Conservation (phyloP, 2,329 filamentous ascomycete genomes). For the Talaromyces amestolkiae region DNA sequence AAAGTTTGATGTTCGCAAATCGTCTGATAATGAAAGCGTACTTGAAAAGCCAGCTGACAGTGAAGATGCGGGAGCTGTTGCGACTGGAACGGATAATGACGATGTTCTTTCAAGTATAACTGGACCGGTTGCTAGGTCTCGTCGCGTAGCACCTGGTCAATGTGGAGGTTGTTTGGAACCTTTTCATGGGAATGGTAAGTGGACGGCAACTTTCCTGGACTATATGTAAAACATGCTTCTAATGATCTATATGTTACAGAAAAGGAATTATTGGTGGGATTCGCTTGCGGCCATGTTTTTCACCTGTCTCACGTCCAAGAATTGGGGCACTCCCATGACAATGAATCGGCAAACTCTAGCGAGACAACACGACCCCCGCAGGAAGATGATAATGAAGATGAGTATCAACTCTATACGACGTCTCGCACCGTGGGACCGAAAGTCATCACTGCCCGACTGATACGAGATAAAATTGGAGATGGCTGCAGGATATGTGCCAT, state of each 20-base stretch:
- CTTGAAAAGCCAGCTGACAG: background rate
- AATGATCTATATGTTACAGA: constrained; percentile 35
- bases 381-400: background rate
- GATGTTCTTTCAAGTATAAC: constrained; percentile 5
- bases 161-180: constrained; percentile 41
- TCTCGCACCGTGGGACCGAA: constrained; percentile 72
- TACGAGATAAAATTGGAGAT: constrained; percentile 65
- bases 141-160: constrained; percentile 27
- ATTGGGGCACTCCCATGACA: constrained; percentile 31
- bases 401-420: constrained; percentile 27
- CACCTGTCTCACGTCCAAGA: constrained; percentile 61
- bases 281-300: constrained; percentile 67
- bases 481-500: constrained; percentile 42
- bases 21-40: background rate
- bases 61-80: constrained; percentile 17
- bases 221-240: background rate
- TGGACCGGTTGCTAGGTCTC: constrained; percentile 5
- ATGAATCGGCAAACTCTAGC: constrained; percentile 18
- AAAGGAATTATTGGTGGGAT: constrained; percentile 60
- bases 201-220: background rate
- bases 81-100: constrained; percentile 19
- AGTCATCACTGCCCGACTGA: constrained; percentile 77
- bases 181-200: constrained; percentile 40
- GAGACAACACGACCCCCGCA: constrained; percentile 22
- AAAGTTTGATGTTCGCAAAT: constrained; percentile 71